Base-by-base conservation (phyloP, 176 grass and related monocot species). In the Juncus inflexus region DNA sequence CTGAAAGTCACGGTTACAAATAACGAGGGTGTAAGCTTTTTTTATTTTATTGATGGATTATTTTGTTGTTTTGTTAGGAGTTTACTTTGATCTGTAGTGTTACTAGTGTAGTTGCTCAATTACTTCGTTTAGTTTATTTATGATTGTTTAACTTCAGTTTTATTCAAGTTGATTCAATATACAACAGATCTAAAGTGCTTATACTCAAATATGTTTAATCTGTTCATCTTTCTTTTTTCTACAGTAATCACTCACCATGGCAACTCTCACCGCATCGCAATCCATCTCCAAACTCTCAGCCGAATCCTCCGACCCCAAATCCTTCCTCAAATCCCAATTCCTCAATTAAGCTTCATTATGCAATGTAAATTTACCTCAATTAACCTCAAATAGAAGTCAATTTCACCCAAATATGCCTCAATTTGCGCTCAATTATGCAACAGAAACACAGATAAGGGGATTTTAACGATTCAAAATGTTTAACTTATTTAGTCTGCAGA, bases 211-310 rank as follows among this genome's bases (percentile, higher is more conserved):
- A 12, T n/a, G 9, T 69, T 28, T 28, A 47, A 47, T 47, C 43
- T 9, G 6, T 47, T 47, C 9, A 9, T 6, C 52, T 10, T 59
- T 69, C 4, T 42, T 58, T 59, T 59, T 60, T 58, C 4, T 3
- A 42, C 68, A 71, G 68, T 36, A 45, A 71, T 10, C 14, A 35
- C 42, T 38, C 61, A 9, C 36, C 41, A 96, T 96, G 92, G 55
- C 84, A 71, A 70, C 84, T 57, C 67, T 86, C 43, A 62, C 51
- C 2, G 76, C 87, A 15, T 81, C 87, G 15, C 79, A 83, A 78
- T 81, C 90, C 76, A 73, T 71, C 69, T 69, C 76, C 12, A 79
- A 69, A 7, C 40, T 8, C 58, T 13, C 72, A 60, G 2, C 80
- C 10, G 49, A 78, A 57, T 52, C 60, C 3, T 28, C 42, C 42